phyloP scores from a whole-genome alignment of 495 filamentous ascomycete species.

The Staphylotrichum longicolle region DNA sequence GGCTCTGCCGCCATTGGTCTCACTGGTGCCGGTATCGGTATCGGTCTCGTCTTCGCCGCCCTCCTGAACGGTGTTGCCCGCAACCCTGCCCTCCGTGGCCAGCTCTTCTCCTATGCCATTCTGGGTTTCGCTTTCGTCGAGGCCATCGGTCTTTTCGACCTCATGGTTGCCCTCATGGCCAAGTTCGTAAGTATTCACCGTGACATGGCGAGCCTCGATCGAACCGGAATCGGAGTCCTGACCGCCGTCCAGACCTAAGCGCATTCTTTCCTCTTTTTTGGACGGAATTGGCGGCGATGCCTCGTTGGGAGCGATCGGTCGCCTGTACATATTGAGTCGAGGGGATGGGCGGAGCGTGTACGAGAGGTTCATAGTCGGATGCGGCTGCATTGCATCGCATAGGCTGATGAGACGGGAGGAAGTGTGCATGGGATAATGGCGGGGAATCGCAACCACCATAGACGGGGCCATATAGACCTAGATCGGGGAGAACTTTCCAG shows the following conservation, averaged over 20 bases:
- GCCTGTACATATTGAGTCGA: conserved; percentile 34
- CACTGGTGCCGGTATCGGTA: conserved; percentile 88
- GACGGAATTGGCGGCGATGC: conserved; percentile 27
- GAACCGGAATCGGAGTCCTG: conserved; percentile 12
- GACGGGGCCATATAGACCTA: conserved; percentile 41
- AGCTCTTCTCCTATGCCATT: conserved; percentile 93
- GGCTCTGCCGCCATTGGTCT: conserved; percentile 85
- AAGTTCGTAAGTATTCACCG: conserved; percentile 56
- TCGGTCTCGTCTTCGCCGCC: conserved; percentile 85
- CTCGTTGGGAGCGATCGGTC: conserved; percentile 26
- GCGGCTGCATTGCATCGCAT: conserved; percentile 27
- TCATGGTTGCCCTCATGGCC: conserved; percentile 90
- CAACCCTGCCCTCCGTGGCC: conserved; percentile 85
- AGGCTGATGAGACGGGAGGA: conserved; percentile 26
- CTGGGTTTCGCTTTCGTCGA: conserved; percentile 92
- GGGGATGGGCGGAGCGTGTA: conserved; percentile 29
- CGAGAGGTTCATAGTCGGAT: conserved; percentile 30
- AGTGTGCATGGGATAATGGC: conserved; percentile 36
- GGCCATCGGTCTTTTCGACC: conserved; percentile 89
- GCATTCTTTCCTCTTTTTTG: conserved; percentile 21
- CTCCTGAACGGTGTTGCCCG: conserved; percentile 80
- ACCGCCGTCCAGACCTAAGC: conserved; percentile 31
- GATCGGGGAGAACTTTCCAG: conserved; percentile 35
- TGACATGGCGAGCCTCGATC: neutral
- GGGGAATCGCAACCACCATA: conserved; percentile 37